These are phyloP conservation scores for Leccinum broughii DNA, from an alignment of 768 basidiomycete species.

Conservation along the genomic window DNA sequence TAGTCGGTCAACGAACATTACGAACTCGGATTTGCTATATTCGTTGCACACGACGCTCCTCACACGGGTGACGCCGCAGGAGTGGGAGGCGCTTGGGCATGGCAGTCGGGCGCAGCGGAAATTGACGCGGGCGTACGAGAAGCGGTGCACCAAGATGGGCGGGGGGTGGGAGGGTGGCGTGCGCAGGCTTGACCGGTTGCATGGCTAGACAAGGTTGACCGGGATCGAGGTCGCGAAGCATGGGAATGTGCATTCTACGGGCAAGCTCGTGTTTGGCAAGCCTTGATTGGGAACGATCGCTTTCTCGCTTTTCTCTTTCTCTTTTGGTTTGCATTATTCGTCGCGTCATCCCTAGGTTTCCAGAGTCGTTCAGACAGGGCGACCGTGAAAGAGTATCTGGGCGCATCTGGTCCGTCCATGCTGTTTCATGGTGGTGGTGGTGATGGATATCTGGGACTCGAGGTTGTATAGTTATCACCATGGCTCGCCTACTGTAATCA, in stretches of 20 bases:
- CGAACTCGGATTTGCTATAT: slow-evolving; percentile 65
- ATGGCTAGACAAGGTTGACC: slow-evolving; percentile 55
- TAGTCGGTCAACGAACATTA: slow-evolving; percentile 38
- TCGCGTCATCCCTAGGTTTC: background rate
- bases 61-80: slow-evolving; percentile 56
- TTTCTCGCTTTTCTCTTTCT: background rate
- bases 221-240: slow-evolving; percentile 51
- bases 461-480: background rate
- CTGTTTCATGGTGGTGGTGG: background rate
- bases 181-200: slow-evolving; percentile 65
- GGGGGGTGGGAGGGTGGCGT: slow-evolving; percentile 69
- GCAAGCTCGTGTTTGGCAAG: slow-evolving; percentile 50
- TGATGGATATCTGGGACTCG: background rate
- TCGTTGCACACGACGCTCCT: slow-evolving; percentile 58
- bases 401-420: background rate
- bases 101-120: slow-evolving; percentile 58
- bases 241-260: slow-evolving; percentile 38
- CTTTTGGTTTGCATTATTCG: background rate
- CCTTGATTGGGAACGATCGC: slow-evolving; percentile 28
- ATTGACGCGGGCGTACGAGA: slow-evolving; percentile 63
- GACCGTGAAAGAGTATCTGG: background rate
- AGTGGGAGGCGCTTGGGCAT: slow-evolving; percentile 62
- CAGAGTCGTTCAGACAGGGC: background rate
- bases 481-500: background rate
- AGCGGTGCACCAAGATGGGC: slow-evolving; percentile 59